Base-by-base conservation (phyloP, 768 basidiomycete species). In the Tylopilus cervinicoccineus region DNA sequence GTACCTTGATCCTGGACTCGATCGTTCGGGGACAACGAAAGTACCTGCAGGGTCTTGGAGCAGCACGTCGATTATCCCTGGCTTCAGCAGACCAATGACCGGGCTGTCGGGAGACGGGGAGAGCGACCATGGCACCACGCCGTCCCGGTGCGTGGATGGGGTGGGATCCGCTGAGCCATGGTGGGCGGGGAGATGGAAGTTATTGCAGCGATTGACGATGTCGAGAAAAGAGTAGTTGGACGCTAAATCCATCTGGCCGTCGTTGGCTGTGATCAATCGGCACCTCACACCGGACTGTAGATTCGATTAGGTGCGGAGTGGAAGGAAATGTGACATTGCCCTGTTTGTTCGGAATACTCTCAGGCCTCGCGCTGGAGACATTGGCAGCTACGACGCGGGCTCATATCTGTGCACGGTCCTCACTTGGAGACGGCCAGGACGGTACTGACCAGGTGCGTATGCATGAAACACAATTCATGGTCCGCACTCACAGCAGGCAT, bases 141-240 rank as follows among this genome's bases (percentile, higher is more conserved):
- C 55, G 58, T 80, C 78, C 13, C 64, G 54, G 43, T 70, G 66
- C 14, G 66, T 51, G 34, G 27, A 45, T 66, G 32, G 26, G 5
- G 66, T 45, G 16, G 64, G 68, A 42, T 66, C 47, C 17, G 45
- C 42, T 23, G 45, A 57, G 14, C 48, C 51, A 49, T 48, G 59
- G 47, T 50, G 62, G 60, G 48, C 54, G 66, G 59, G 74, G 50
- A 65, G 55, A 31, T 70, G 74, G 46, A 80, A 81, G 65, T 93
- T 93, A 66, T 93, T 81, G 74, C 87, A 90, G 34, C 68, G 61
- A 43, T 81, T 70, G 51, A 93, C 68, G 48, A 93, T 61, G 22
- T 84, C 76, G 22, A 92, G 74, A 56, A 84, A 82, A 17, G 76
- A 74, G 28, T 61, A 31, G 43, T 16, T 50, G 42, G 28, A 20